phyloP scores from a whole-genome alignment of 768 basidiomycete species.

The Strobilomyces echinocephalus region DNA sequence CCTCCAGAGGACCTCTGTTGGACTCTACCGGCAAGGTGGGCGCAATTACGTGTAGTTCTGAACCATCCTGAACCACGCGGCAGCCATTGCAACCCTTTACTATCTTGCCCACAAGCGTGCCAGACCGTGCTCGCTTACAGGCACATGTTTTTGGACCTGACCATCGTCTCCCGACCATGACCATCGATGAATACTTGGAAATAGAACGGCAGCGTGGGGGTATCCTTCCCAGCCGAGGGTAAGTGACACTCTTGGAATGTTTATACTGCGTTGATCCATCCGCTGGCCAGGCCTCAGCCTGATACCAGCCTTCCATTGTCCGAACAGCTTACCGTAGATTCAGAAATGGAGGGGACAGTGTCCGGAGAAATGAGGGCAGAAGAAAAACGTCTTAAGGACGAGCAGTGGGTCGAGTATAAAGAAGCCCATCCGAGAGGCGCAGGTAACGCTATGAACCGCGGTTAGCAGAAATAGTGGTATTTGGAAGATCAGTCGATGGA shows the following conservation, averaged over 20 bases:
- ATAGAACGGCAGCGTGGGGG: constrained; percentile 82
- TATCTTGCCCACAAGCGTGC: constrained; percentile 69
- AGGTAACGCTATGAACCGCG: constrained; percentile 97
- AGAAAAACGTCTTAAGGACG: constrained; percentile 76
- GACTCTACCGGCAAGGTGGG: constrained; percentile 74
- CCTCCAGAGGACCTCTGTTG: constrained; percentile 60
- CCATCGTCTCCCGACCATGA: constrained; percentile 89
- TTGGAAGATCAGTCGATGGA: constrained; percentile 3
- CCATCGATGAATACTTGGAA: constrained; percentile 89
- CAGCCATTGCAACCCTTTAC: constrained; percentile 91
- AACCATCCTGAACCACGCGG: constrained; percentile 6
- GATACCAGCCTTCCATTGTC: constrained; percentile 63
- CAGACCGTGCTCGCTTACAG: constrained; percentile 68
- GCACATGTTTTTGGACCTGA: constrained; percentile 79
- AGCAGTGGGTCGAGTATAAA: constrained; percentile 86
- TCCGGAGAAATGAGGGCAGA: constrained; percentile 67
- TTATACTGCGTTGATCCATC: constrained; percentile 1
- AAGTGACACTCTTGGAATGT: constrained; percentile 27
- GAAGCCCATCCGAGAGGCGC: constrained; percentile 84
- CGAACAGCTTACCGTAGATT: constrained; percentile 72
- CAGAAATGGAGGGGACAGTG: constrained; percentile 79
- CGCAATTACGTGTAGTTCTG: not conserved
- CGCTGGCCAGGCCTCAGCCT: constrained; percentile 52
- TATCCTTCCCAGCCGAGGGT: constrained; percentile 86
- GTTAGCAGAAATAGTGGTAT: constrained; percentile 29